Evolutionary conservation across 345 rosid genomes (phyloP), one percentile per base, ranked within the genome.

Genomic region (Populus simonii): DNA sequence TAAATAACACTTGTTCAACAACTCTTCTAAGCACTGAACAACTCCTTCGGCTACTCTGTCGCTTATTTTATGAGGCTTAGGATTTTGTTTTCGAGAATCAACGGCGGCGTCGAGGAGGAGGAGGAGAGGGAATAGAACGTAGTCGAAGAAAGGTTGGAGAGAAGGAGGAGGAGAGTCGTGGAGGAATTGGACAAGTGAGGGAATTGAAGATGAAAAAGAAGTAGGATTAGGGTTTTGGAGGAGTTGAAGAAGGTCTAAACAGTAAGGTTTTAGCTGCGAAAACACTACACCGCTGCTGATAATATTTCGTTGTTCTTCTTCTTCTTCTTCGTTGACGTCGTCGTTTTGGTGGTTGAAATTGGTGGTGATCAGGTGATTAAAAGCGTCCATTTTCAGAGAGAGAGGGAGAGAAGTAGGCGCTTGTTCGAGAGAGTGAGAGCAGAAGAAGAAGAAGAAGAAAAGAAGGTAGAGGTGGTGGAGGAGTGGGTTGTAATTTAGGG

Each of bases 131-230:
- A 91, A 90, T 86, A 92, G 79, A 4, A 89, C 80, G 83, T 90
- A 95, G 91, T 95, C 94, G 80, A 93, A 90, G 87, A 93, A 88
- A 6, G 96, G 90, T 67, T 93, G 97, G 18, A 95, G 91, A 66
- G 72, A 75, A 62, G 76, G 49, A n/a, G 92, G 69, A 41, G 91
- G 85, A 68, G 89, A 78, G 47, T 72, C 55, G 71, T 87, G 90
- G 82, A 93, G 92, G 76, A 89, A 81, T 8, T 39, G 74, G 76
- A 88, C 91, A 67, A 95, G 79, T 0, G 87, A 85, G 51, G 89
- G 78, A 65, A 93, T 69, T 7, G 89, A 79, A 20, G 89, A 70
- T 49, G 88, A 81, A 43, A 81, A 75, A 62, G 88, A 80, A 31
- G 81, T 70, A 41, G 79, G 84, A 76, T 74, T 83, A 78, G 90